Evolutionary conservation across 1,284 basidiomycete genomes (phyloP), one percentile per base, ranked within the genome.

Genomic region (Microstroma glucosiphilum): DNA sequence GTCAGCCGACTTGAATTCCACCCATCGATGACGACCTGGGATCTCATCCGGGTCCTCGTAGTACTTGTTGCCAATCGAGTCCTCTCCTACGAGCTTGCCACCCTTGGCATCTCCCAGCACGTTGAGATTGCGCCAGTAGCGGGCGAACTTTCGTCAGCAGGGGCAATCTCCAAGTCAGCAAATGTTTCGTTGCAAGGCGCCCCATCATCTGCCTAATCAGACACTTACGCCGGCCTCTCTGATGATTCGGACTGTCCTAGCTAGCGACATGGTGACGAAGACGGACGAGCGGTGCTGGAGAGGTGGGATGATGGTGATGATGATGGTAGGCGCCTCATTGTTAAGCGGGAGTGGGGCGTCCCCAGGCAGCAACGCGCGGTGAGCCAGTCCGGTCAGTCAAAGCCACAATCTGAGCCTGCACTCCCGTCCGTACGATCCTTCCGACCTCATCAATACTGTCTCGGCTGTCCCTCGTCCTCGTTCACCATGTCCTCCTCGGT

Each of bases 31-130:
- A 13, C 77, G 65, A 54, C 75, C 64, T 42, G 68, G 67, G 56
- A 73, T 63, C 63, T 78, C 77, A 12, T 75, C 54, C 40, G 71
- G 65, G 67, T 78, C 74, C 59, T 78, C 77, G 70, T 75, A 78
- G 66, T 63, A 78, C 57, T 70, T 73, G 74, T 78, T 78, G 57
- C 77, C 77, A 41, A 75, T 70, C 72, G 69, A 62, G 66, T 78
- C 77, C 46, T 67, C 65, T 21, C 77, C 77, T 12, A 78, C 73
- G 42, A 77, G 67, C 40, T 63, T 68, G 61, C 77, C 77, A 21
- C 71, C 69, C 66, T 78, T 78, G 62, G 76, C 74, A 49, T 78
- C 77, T 59, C 76, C 77, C 30, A 78, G 76, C 60, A 74, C 73
- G 61, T 76, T 69, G 54, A 78, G 62, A 59, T 78, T 74, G 15